phyloP scores from a whole-genome alignment of 208 protist genomes.

The Phytomonas serpens region DNA sequence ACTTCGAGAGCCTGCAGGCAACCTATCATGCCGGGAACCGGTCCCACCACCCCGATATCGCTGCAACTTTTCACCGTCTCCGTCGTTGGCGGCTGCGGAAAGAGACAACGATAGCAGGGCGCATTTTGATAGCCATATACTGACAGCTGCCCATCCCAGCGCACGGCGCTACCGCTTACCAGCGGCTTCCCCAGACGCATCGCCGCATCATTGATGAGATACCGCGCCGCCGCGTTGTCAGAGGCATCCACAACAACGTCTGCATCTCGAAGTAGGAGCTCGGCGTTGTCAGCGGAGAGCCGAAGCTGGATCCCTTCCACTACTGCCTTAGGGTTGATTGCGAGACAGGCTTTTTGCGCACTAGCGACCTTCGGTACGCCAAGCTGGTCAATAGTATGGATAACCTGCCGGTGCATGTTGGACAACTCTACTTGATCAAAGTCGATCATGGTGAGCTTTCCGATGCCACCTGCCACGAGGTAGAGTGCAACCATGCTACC shows the following conservation, averaged over 20 bases:
- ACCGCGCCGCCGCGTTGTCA: slow-evolving; percentile 92
- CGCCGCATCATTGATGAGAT: slow-evolving; percentile 94
- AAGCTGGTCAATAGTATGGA: slow-evolving; percentile 60
- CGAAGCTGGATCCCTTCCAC: slow-evolving; percentile 28
- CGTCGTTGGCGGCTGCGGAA: slow-evolving; percentile 77
- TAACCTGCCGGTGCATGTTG: slow-evolving; percentile 94
- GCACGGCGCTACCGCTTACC: slow-evolving; percentile 92
- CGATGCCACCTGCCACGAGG: slow-evolving; percentile 90
- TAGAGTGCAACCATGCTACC: slow-evolving; percentile 91
- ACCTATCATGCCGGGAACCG: slow-evolving; percentile 92
- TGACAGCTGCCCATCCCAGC: slow-evolving; percentile 93
- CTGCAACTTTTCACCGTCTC: slow-evolving; percentile 85
- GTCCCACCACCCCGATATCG: slow-evolving; percentile 89
- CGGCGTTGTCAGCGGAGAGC: slow-evolving; percentile 65
- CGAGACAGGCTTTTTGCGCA: slow-evolving; percentile 47
- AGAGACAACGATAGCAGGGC: slow-evolving; percentile 93
- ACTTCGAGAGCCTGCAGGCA: slow-evolving; percentile 91
- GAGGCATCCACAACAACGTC: slow-evolving; percentile 91
- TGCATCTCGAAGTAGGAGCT: slow-evolving; percentile 43
- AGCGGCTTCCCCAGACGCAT: slow-evolving; percentile 72
- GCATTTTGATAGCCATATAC: slow-evolving; percentile 74
- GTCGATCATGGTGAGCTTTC: slow-evolving; percentile 86
- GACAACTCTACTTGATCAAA: slow-evolving; percentile 89
- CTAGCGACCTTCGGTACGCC: slow-evolving; percentile 82
- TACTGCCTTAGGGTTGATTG: slow-evolving; percentile 43